Base-by-base conservation (phyloP, 495 filamentous ascomycete genomes). In the Hypoxylon lienhwacheense region DNA sequence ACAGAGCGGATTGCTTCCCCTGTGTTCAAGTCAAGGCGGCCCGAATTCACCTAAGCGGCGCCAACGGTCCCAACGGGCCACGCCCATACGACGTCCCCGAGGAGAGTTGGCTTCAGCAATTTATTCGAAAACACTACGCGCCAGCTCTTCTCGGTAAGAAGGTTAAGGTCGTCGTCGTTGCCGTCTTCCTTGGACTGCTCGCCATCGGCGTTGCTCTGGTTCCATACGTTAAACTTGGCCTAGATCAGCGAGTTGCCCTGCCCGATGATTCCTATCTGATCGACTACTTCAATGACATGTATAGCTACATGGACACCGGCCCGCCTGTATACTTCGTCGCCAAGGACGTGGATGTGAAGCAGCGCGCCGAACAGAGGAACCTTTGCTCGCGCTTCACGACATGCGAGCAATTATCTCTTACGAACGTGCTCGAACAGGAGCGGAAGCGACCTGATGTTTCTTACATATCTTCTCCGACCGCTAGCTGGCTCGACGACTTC, bases 241-340 rank as follows among this genome's bases (percentile, higher is more conserved):
- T 98, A 47, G 93, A 98, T 59, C 93, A 97, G 69, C 82, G 93
- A 16, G 91, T 96, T 42, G 93, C 93, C 14, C 85, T 98, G 52
- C 93, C 93, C 0, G 88, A 84, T 43, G 91, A 88, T 62, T 96
- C 91, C 0, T 97, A 98, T 63, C 73, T 97, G 15, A 95, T 97
- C 51, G 77, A 84, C 1, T 98, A 92, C 63, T 98, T 97, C 75
- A 87, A 97, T 65, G 93, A 98, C 62, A 79, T 98, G 19, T 90
- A 95, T 66, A 83, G 81, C 37, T 98, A 97, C 67, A 89, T 98
- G 64, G 87, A 88, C 35, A 83, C 85, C 29, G 93, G 93, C 0
- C 92, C 95, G 46, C 93, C 93, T 0, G 91, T 97, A 21, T 98
- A 97, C 67, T 98, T 98, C 65, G 92, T 98, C 24, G 90, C 90